phyloP scores from a whole-genome alignment of 2,329 filamentous ascomycete species.

The Aspergillus chevalieri region DNA sequence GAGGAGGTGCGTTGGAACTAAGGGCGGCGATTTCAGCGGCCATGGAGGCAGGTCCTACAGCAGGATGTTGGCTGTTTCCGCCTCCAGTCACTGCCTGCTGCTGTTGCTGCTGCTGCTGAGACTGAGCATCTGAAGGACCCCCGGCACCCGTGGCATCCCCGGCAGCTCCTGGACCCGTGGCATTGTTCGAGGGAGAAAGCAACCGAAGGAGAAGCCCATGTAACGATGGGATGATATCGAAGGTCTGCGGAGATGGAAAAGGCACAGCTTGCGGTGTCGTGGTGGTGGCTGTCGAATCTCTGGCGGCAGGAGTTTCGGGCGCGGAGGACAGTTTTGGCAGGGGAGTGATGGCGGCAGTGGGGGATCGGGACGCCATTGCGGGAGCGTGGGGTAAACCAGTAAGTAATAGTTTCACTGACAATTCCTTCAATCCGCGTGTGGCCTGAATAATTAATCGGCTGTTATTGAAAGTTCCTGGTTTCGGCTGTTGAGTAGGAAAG shows the following conservation, averaged over 20 bases:
- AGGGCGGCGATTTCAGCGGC: constrained; percentile 18
- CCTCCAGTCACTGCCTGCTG: constrained; percentile 19
- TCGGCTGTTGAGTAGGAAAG: constrained; percentile 29
- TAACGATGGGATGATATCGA: constrained; percentile 80
- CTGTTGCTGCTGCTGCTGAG: constrained; percentile 19
- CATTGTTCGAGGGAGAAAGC: constrained; percentile 44
- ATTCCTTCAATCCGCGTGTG: background rate
- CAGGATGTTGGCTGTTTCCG: constrained; percentile 20
- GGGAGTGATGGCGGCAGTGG: constrained; percentile 34
- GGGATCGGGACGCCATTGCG: constrained; percentile 32
- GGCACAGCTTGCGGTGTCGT: constrained; percentile 45
- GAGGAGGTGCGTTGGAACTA: constrained; percentile 31
- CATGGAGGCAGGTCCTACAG: constrained; percentile 21
- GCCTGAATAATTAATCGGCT: background rate
- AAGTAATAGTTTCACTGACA: constrained; percentile 1
- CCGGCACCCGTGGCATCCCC: constrained; percentile 22
- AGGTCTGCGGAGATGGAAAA: constrained; percentile 70
- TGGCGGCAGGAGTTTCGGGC: constrained; percentile 29
- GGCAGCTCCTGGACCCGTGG: constrained; percentile 20
- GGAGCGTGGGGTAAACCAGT: constrained; percentile 7
- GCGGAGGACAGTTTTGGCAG: constrained; percentile 34
- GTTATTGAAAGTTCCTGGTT: constrained; percentile 4
- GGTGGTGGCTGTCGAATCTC: constrained; percentile 14
- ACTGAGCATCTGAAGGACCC: constrained; percentile 10
- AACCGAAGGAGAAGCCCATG: constrained; percentile 71